Base-by-base conservation (phyloP, 805 yeast species). In the Lipomyces spencermartinsiae region DNA sequence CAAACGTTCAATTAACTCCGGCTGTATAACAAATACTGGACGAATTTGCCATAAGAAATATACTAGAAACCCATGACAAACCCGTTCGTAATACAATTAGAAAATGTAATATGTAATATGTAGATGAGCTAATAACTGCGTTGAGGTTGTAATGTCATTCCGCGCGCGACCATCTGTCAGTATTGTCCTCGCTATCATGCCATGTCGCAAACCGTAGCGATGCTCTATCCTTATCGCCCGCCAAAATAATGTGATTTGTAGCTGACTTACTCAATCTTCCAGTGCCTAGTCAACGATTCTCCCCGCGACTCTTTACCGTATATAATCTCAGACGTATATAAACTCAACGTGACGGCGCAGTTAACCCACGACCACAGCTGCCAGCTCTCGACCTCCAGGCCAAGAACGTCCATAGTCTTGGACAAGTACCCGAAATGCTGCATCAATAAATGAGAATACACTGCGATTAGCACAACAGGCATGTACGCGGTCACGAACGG, bases 331-430 rank as follows among this genome's bases (percentile, higher is more conserved):
- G 90, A 82, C 37, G 89, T 88, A 78, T 94, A 94, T 34, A 95
- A 82, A n/a, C 87, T 81, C 65, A 95, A 80, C 10, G 97, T 90
- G 63, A 89, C 84, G 72, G 89, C 87, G 82, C 94, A 91, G 77
- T 94, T 94, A 67, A 91, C 86, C 98, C 98, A 94, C 74, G 93
- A 92, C 98, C 99, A 94, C 77, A 95, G 91, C 74, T 92, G 93
- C 92, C 97, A 90, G n/a, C 97, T 72, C 33, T 69, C 53, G 37
- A 73, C 39, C 60, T 59, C 65, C 16, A 70, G 46, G n/a, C 85
- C 86, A 83, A 77, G 85, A 81, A 2, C 86, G 86, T 90, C 90
- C 66, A 89, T 89, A 16, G 86, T 82, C 58, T 89, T 54, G 43
- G 67, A 91, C 65, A 90, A 80, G 75, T 88, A 89, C 62, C 93